phyloP scores from a whole-genome alignment of 2,329 filamentous ascomycete species.

The Gremmenia infestans region DNA sequence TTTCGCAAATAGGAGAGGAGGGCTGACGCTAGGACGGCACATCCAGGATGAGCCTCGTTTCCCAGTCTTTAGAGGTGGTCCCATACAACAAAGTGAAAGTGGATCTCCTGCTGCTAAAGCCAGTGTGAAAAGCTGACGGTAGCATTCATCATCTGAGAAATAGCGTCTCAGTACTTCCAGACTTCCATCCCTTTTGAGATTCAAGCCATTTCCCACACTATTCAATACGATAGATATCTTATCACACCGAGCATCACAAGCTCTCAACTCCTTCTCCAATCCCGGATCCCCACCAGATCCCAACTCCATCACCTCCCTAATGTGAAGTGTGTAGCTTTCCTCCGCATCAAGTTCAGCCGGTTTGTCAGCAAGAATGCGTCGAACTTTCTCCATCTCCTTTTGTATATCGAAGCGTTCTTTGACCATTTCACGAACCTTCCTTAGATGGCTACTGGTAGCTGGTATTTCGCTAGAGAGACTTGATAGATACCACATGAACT shows the following conservation, averaged over 20 bases:
- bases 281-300: background rate
- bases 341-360: background rate
- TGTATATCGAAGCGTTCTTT: background rate
- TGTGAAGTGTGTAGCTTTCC: background rate
- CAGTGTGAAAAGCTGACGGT: conserved; percentile 4
- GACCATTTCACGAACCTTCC: background rate
- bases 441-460: background rate
- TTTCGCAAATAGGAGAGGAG: background rate
- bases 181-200: background rate
- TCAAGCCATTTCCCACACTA: conserved; percentile 4
- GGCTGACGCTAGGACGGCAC: background rate
- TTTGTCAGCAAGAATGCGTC: background rate
- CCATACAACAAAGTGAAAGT: background rate
- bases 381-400: background rate
- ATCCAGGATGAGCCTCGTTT: background rate
- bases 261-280: background rate
- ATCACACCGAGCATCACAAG: conserved; percentile 4
- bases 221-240: conserved; percentile 8
- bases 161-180: background rate
- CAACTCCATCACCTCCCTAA: background rate
- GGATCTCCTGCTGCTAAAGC: conserved; percentile 4
- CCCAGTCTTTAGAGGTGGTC: background rate
- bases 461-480: background rate
- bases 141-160: conserved; percentile 2
- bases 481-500: conserved; percentile 1